Evolutionary conservation across 2,329 filamentous ascomycete genomes (phyloP), one percentile per base, ranked within the genome.

Genomic region (Paramyrothecium roridum): DNA sequence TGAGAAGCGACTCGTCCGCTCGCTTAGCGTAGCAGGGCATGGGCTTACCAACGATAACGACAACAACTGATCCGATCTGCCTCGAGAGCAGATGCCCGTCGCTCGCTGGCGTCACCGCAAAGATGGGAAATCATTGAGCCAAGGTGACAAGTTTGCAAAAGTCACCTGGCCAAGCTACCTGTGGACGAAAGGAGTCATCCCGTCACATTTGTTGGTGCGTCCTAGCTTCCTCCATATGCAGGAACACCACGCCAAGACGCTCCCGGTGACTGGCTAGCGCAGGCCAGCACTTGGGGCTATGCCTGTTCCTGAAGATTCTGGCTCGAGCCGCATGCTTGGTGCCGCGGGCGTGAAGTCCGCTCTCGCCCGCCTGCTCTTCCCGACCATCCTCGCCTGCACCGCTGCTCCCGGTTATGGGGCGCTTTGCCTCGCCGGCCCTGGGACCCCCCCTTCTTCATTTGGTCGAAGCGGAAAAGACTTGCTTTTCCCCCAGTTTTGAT

Each of bases 251-350:
- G 37, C 37, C 37, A 43, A 43, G 37, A 6, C 37, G 37, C 37
- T 43, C 37, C 37, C n/a, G n/a, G 13, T 43, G 13, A 43, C n/a
- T 43, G 37, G 37, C 37, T 43, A 43, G 37, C 37, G 37, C 37
- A 43, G n/a, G 13, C 37, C 37, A 43, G 37, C 37, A 43, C 13
- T 43, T 43, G n/a, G 37, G n/a, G 60, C 67, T 67, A 70, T 57
- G 52, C 67, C 67, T 69, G 65, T 70, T 69, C 67, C 65, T 69
- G 65, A 64, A 65, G 58, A 48, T 50, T 50, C 48, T 50, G 52
- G 50, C 47, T 57, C 37, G 23, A n/a, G n/a, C 23, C 16, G 47
- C 54, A 19, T 52, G 52, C 8, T 50, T 56, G 26, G n/a, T 43
- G 37, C 13, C 4, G n/a, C 37, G 13, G 13, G 12, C 37, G 13